These are phyloP conservation scores for Eleusine indica DNA, from an alignment of 176 grass and related monocot species.

Conservation along the genomic window DNA sequence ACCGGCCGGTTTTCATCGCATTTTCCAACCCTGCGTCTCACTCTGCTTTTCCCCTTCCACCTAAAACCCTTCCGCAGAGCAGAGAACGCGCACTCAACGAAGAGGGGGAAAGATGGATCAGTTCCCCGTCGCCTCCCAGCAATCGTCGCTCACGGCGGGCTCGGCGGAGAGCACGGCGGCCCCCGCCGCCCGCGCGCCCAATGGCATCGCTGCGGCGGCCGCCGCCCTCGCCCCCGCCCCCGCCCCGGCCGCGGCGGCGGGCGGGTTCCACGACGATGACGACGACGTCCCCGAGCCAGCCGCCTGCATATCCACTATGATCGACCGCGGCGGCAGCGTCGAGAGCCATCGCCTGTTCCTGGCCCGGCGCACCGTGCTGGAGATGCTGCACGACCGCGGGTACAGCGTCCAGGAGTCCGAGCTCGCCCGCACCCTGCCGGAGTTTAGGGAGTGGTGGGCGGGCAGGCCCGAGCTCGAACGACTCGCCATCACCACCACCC, in stretches of 20 bases:
- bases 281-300: conserved; percentile 29
- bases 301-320: conserved; percentile 64
- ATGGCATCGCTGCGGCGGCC: background rate
- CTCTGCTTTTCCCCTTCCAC: background rate
- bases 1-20: no score
- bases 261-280: background rate
- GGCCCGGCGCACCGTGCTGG: conserved; percentile 77
- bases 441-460: conserved; percentile 75
- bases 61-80: background rate
- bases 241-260: background rate
- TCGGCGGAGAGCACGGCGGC: conserved; percentile 35
- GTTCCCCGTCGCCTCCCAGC: conserved; percentile 12
- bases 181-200: background rate
- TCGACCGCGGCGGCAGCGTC: conserved; percentile 55
- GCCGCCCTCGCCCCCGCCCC: background rate
- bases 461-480: conserved; percentile 46
- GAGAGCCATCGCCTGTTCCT: conserved; percentile 86
- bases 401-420: conserved; percentile 55
- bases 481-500: conserved; percentile 59
- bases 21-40: no score
- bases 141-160: conserved; percentile 3
- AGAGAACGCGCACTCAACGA: background rate
- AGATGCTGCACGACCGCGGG: conserved; percentile 91
- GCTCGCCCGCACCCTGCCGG: conserved; percentile 60
- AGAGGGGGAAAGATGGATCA: conserved; percentile 16